Conservation (phyloP, 2,329 filamentous ascomycete species). For the Trichoderma sp. region DNA sequence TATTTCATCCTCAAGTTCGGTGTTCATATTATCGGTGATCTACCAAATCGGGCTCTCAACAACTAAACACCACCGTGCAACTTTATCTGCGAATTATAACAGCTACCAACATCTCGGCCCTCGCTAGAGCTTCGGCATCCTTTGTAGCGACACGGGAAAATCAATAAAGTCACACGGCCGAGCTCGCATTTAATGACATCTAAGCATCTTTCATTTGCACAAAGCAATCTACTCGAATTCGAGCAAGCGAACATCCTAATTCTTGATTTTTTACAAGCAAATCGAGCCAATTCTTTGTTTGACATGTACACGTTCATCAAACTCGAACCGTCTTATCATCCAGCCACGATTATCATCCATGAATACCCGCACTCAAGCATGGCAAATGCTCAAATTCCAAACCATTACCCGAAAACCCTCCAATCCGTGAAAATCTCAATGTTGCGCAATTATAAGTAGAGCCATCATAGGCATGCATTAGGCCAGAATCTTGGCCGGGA, state of each 20-base stretch:
- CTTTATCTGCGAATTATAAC: neutral
- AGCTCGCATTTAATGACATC: neutral
- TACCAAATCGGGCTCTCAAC: neutral
- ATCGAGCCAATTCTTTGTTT: neutral
- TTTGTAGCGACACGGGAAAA: neutral
- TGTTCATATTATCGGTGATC: neutral
- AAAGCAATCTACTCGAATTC: neutral
- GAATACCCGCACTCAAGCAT: neutral
- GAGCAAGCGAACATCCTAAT: neutral
- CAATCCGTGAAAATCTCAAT: neutral
- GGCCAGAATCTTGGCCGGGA: constrained; percentile 33
- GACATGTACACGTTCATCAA: neutral
- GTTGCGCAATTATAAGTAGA: neutral
- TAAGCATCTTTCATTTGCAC: neutral
- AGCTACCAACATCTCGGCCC: neutral
- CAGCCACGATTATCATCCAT: neutral
- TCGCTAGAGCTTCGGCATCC: neutral
- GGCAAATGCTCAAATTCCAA: neutral
- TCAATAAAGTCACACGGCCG: neutral
- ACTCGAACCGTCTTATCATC: neutral
- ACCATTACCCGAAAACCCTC: neutral
- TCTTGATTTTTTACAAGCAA: neutral
- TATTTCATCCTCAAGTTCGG: neutral
- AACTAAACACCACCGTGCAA: neutral
- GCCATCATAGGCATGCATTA: constrained; percentile 7